Evolutionary conservation across 1,139 yeast species (phyloP), one percentile per base, ranked within the genome.

Genomic region (Pichia norvegensis): DNA sequence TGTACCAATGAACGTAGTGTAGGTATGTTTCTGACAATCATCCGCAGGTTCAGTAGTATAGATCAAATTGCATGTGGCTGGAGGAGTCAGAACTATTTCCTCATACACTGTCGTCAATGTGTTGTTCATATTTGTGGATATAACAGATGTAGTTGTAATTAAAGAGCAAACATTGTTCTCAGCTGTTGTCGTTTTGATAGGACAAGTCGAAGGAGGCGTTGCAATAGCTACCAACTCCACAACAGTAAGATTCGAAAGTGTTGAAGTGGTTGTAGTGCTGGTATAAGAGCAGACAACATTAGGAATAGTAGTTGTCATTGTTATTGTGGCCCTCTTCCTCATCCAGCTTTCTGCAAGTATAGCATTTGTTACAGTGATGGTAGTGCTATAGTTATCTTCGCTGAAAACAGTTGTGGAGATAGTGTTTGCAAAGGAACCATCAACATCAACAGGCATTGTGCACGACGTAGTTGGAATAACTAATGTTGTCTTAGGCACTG

Each of bases 1-100:
- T 4, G 44, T 45, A 25, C 44, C 47, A 3, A 41, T 11, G 22
- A 31, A 11, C 1, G 42, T 36, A 8, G 47, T 44, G 19, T 36
- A 44, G 5, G 17, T 31, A 31, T 17, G 20, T 31, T 10, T 4
- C 11, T 31, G 19, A 16, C 35, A 31, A n/a, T 31, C 20, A 31
- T 31, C 35, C 8, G 35, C 35, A 8, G 35, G 35, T 10, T 31
- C 35, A 4, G 8, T 7, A n/a, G 35, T 31, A 11, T 31, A 31
- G 6, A 16, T 7, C 9, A 31, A 7, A n/a, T 31, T 31, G 11
- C 35, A 31, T n/a, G 19, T 7, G 5, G n/a, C 35, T 7, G 35
- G 35, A n/a, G 35, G 35, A 16, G 35, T 31, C 19, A 31, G 8
- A 10, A 31, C 35, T 9, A 31, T 19, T 31, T 31, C 35, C 19